These are phyloP conservation scores for Tilletia horrida DNA, from an alignment of 1,284 basidiomycete genomes.

Conservation along the genomic window DNA sequence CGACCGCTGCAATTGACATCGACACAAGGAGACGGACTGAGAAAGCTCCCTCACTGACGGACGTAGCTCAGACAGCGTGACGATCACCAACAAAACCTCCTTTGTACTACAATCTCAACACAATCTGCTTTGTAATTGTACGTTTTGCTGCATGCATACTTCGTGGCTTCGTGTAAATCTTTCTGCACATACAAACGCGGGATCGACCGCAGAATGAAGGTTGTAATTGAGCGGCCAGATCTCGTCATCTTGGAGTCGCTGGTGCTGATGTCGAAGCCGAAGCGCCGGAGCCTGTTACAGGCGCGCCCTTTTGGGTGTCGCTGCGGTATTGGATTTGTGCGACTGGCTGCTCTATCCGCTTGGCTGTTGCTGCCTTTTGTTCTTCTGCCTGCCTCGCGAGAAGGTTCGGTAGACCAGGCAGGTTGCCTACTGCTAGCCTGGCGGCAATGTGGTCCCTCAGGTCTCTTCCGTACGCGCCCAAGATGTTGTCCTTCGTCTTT, in stretches of 20 bases:
- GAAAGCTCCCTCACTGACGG: not conserved
- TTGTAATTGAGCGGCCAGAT: not conserved
- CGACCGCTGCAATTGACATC: not conserved
- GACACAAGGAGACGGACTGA: conserved; percentile 13
- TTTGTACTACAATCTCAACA: too few relatives aligned
- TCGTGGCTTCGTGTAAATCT: too few relatives aligned
- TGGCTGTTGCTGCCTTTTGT: not conserved
- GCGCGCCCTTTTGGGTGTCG: not conserved
- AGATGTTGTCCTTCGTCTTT: conserved; percentile 34
- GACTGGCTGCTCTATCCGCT: not conserved
- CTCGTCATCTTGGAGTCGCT: conserved; percentile 3
- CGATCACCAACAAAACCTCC: too few relatives aligned
- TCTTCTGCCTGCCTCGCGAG: not conserved
- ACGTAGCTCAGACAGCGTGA: too few relatives aligned
- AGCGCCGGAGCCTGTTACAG: not conserved
- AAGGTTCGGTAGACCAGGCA: conserved; percentile 1
- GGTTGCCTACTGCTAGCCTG: not conserved
- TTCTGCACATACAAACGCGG: too few relatives aligned
- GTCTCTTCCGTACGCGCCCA: conserved; percentile 46
- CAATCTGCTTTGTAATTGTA: too few relatives aligned
- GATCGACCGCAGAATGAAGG: too few relatives aligned
- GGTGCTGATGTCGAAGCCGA: not conserved
- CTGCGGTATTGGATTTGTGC: not conserved
- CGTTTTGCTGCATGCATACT: too few relatives aligned
- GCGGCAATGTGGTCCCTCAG: conserved; percentile 27